Percentiles rank a stretch among this genome's conserved stretches.
phyloP scores from a whole-genome alignment of 2,329 filamentous ascomycete genomes.

The Chaetomium sp. region DNA sequence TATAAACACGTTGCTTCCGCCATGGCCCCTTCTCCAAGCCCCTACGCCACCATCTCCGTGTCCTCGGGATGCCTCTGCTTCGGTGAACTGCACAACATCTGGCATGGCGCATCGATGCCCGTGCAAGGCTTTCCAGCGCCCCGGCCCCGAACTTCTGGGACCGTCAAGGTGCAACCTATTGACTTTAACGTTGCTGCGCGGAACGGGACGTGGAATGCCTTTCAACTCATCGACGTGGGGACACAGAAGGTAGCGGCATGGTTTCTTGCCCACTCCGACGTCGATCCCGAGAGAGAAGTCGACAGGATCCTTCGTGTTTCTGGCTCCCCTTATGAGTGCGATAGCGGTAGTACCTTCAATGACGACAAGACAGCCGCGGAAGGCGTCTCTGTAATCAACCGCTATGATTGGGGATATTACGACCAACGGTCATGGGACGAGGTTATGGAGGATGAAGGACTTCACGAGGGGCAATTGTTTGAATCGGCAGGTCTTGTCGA shows the following conservation, averaged over 20 bases:
- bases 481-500: no score
- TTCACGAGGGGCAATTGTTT: no score
- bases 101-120: neutral
- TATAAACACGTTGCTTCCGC: neutral
- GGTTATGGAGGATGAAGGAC: no score
- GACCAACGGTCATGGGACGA: no score
- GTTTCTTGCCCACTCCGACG: neutral
- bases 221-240: neutral
- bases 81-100: neutral
- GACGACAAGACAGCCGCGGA: no score
- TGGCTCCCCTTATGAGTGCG: no score
- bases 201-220: neutral
- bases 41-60: neutral
- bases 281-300: neutral
- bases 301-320: neutral
- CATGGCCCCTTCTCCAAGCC: neutral
- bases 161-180: neutral
- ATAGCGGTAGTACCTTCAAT: no score
- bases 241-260: neutral
- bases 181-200: neutral
- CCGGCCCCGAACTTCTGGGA: neutral
- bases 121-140: neutral
- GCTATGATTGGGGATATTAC: no score
- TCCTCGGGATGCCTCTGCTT: neutral
- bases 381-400: no score